These are phyloP conservation scores for Orbilia javanica DNA, from an alignment of 2,329 filamentous ascomycete species.

Conservation along the genomic window DNA sequence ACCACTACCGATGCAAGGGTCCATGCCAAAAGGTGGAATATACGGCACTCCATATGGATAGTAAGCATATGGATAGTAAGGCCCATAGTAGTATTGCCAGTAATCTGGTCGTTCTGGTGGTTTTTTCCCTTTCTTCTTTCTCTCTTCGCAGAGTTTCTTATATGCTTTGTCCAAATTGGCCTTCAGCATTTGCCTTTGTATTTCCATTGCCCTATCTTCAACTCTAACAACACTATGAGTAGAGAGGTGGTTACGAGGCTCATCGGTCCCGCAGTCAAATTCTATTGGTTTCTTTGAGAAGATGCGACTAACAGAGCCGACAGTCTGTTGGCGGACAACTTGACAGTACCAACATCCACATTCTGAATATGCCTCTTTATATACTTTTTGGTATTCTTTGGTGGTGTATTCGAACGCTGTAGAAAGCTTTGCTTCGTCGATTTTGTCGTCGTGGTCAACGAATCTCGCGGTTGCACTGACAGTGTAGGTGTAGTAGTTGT, in stretches of 20 bases:
- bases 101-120: conserved; percentile 40
- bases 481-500: conserved; percentile 74
- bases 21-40: conserved; percentile 53
- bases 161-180: conserved; percentile 38
- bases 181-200: conserved; percentile 35
- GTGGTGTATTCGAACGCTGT: conserved; percentile 79
- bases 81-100: conserved; percentile 50
- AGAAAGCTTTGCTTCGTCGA: conserved; percentile 76
- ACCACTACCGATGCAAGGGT: conserved; percentile 54
- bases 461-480: conserved; percentile 69
- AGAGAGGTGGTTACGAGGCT: conserved; percentile 46
- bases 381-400: conserved; percentile 76
- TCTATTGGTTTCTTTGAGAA: conserved; percentile 42
- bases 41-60: conserved; percentile 54
- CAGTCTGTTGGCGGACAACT: conserved; percentile 62
- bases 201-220: conserved; percentile 32
- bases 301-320: conserved; percentile 17
- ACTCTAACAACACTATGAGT: conserved; percentile 49
- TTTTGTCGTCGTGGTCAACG: conserved; percentile 86
- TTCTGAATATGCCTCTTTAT: conserved; percentile 77
- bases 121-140: conserved; percentile 55
- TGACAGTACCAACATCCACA: conserved; percentile 91
- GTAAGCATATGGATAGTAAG: conserved; percentile 52
- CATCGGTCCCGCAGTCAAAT: conserved; percentile 40
- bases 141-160: conserved; percentile 44